Conservation (phyloP, 495 filamentous ascomycete species). For the Lasiosphaeria miniovina region DNA sequence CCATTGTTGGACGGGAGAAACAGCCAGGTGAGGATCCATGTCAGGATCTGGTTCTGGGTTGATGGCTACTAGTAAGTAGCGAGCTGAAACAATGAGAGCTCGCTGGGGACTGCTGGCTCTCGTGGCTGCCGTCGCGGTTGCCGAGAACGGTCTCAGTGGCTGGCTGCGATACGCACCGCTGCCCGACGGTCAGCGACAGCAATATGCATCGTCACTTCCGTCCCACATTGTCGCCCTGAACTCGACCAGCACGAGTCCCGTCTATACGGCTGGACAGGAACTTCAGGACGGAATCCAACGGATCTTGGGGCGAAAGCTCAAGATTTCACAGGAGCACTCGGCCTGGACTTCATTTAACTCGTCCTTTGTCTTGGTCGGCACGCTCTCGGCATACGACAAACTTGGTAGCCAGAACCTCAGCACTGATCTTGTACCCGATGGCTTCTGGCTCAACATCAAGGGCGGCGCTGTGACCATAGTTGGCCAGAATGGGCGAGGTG, state of each 20-base stretch:
- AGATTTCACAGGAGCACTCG: constrained; percentile 28
- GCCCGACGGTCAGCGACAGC: constrained; percentile 29
- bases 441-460: constrained; percentile 56
- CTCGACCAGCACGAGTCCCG: constrained; percentile 48
- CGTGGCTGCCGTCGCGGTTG: constrained; percentile 33
- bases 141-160: constrained; percentile 58
- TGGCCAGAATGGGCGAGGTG: constrained; percentile 65
- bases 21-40: too few relatives aligned
- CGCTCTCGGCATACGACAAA: constrained; percentile 47
- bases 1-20: background rate
- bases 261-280: constrained; percentile 58
- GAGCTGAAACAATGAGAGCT: background rate
- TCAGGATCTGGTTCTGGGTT: background rate
- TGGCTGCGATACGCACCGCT: constrained; percentile 66
- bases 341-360: constrained; percentile 5
- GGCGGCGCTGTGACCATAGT: constrained; percentile 53
- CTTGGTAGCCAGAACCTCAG: constrained; percentile 20
- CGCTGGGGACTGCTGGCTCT: constrained; percentile 7
- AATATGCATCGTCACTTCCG: constrained; percentile 34
- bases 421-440: constrained; percentile 55
- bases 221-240: constrained; percentile 56
- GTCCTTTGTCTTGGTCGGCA: constrained; percentile 55
- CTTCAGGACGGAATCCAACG: constrained; percentile 55
- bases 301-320: constrained; percentile 48
- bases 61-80: background rate